phyloP scores from a whole-genome alignment of 495 filamentous ascomycete genomes.

The Ramalina intermedia region DNA sequence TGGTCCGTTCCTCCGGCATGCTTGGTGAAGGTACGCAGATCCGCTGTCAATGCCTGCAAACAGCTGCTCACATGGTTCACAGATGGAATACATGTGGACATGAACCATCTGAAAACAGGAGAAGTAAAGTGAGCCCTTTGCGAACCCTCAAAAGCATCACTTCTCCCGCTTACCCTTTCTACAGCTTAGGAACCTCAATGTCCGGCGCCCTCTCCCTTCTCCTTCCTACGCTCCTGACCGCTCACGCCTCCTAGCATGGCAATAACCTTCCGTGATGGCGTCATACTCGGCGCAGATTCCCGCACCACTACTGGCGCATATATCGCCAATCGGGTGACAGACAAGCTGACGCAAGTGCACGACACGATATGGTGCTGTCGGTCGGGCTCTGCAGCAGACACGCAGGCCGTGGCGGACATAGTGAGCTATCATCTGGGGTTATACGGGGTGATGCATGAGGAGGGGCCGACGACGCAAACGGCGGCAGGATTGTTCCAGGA shows the following conservation, averaged over 20 bases:
- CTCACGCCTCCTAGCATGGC: constrained; percentile 33
- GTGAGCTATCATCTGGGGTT: constrained; percentile 91
- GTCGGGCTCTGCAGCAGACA: constrained; percentile 93
- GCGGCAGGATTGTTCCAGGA: constrained; percentile 94
- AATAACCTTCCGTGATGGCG: constrained; percentile 93
- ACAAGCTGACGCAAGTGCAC: constrained; percentile 96
- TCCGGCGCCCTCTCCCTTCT: constrained; percentile 33
- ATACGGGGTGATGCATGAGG: constrained; percentile 76
- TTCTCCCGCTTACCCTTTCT: constrained; percentile 21
- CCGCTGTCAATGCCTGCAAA: constrained; percentile 4
- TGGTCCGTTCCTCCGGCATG: constrained; percentile 39
- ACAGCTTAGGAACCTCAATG: constrained; percentile 92
- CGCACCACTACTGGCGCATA: constrained; percentile 97
- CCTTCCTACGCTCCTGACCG: not conserved
- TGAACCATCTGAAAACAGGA: constrained; percentile 85
- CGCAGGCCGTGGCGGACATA: constrained; percentile 94
- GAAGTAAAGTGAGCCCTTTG: constrained; percentile 63
- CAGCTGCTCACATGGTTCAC: not conserved
- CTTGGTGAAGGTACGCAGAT: constrained; percentile 50
- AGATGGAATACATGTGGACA: constrained; percentile 99
- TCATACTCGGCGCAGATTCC: constrained; percentile 91
- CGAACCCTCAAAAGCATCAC: not conserved
- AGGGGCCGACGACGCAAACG: constrained; percentile 81
- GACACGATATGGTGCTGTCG: constrained; percentile 99
- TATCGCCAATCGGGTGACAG: constrained; percentile 97